Evolutionary conservation across 208 protist species (phyloP).

Genomic region (Crithidia expoeki): DNA sequence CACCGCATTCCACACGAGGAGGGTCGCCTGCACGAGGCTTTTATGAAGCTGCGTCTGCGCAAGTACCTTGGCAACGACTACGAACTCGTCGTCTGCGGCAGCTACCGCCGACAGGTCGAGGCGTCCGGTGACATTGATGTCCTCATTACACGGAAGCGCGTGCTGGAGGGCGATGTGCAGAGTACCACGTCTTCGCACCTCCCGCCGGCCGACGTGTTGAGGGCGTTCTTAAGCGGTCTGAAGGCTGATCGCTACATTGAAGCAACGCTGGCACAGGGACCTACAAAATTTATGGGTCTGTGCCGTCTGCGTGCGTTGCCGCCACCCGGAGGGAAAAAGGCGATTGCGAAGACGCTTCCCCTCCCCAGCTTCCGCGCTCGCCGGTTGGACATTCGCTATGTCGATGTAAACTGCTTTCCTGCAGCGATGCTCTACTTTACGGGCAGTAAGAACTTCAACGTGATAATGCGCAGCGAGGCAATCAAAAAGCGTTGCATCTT

Average conservation of each 20-base stretch:
- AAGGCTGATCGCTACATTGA: constrained; percentile 79
- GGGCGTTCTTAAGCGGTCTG: constrained; percentile 57
- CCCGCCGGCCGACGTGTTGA: constrained; percentile 54
- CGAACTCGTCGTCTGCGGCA: constrained; percentile 81
- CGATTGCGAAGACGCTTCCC: constrained; percentile 4
- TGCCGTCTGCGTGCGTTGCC: constrained; percentile 59
- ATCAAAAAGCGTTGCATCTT: constrained; percentile 80
- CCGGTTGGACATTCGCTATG: constrained; percentile 89
- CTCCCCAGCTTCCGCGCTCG: constrained; percentile 57
- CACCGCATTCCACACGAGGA: constrained; percentile 84
- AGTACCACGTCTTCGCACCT: constrained; percentile 1
- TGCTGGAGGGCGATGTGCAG: not conserved
- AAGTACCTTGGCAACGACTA: constrained; percentile 79
- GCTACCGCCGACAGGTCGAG: constrained; percentile 64
- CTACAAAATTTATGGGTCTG: constrained; percentile 91
- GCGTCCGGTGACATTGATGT: constrained; percentile 89
- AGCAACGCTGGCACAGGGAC: constrained; percentile 78
- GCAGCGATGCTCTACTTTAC: constrained; percentile 94
- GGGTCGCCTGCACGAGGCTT: constrained; percentile 79
- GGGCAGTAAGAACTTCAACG: constrained; percentile 94
- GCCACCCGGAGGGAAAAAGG: not conserved
- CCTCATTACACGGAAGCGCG: constrained; percentile 70
- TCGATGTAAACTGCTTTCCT: constrained; percentile 76
- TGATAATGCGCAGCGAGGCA: constrained; percentile 87
- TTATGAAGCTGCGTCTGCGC: constrained; percentile 70